Evolutionary conservation across 176 grass and related monocot species (phyloP), one percentile per base, ranked within the genome.

Genomic region (Olyra latifolia): DNA sequence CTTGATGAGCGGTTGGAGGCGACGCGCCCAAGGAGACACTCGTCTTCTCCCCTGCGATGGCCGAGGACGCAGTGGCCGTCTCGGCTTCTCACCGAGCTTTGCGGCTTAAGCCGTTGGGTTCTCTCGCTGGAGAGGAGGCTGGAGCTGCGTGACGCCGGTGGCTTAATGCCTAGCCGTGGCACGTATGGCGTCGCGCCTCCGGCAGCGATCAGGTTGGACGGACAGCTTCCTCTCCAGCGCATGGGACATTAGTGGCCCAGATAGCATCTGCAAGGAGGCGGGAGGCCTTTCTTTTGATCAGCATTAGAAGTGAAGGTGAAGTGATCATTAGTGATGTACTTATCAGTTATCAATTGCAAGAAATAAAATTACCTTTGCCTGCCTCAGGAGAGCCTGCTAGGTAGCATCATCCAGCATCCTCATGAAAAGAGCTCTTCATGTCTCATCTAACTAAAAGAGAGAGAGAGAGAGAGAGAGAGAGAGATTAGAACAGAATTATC

Each of bases 351-450:
- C 8, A 16, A 54, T 6, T 47, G 30, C 15, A 8, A 2, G 17
- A 45, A 13, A 69, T 55, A 1, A 23, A n/a, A n/a, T 75, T 62
- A 91, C 91, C 87, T 84, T 92, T 54, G 86, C 82, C 56, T 90
- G 89, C 17, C 49, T 74, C 19, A 53, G 35, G 66, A 94, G 85
- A 72, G 79, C 38, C 28, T 76, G 62, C 54, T 81, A 68, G 23
- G 89, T 92, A 46, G 87, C 85, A 6, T 90, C 76, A 24, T 94
- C 91, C 9, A 94, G 82, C 45, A 97, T 74, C 62, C 65, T 94
- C 82, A 82, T 84, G 40, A 94, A 13, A 62, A 92, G 69, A 77
- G 66, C 16, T 72, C 50, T 90, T 19, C 89, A 88, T 72, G 81
- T 68, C 52, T 84, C 75, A 27, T 88, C 86, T 48, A 97, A 87